Evolutionary conservation across 1,284 basidiomycete species (phyloP), one percentile per base, ranked within the genome.

Genomic region (Grifola frondosa): DNA sequence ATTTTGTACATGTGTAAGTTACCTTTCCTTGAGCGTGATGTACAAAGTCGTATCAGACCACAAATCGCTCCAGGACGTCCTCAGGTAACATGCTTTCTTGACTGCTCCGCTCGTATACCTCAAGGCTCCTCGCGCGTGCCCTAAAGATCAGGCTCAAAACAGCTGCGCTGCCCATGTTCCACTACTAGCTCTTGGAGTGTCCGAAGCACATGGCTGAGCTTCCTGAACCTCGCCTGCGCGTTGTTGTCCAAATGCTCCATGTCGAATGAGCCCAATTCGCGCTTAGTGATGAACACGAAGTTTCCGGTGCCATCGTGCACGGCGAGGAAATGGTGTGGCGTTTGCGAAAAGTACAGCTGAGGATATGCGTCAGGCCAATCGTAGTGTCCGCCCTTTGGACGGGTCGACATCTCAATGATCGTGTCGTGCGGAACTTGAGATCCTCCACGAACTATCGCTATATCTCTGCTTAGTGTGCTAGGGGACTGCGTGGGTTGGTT

Each of bases 331-430:
- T 67, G 70, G 42, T 77, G 66, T 0, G 70, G 64, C 1, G 76
- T 80, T 51, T 78, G 74, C 3, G 78, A 79, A 44, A 81, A 66
- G 54, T 71, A 74, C 4, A 81, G 64, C 49, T 80, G 79, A 0
- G 73, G 69, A 51, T 74, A 78, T 3, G 58, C 57, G 25, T 78
- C 73, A 17, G 57, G 57, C 75, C 74, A 79, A 48, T 73, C 61
- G 50, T 68, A 69, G n/a, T 57, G 37, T 23, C 56, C 42, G 11
- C 51, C 51, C 26, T 60, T 48, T 4, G 70, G 68, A 20, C 71
- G 66, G 4, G 77, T 78, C 5, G 65, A 68, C 19, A 80, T 56
- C 52, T 80, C 77, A 30, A 80, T 56, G 26, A 78, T 59, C 10
- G 68, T 56, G 2, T 66, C 60, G 35, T 77, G 68, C 0, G 74